Conservation (phyloP, 169 alveolate genomes). For the Cryptosporidium baileyi region DNA sequence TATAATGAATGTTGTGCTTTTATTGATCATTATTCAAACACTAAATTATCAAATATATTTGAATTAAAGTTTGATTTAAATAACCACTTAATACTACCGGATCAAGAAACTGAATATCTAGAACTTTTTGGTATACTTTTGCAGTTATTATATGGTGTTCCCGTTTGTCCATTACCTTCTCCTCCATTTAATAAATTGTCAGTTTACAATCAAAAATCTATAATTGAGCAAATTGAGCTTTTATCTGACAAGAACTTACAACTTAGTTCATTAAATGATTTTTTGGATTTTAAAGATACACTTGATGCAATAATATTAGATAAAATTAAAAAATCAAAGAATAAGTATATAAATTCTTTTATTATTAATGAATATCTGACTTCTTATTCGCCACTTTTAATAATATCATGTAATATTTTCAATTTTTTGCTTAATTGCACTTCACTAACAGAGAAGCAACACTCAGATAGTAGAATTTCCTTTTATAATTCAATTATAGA, state of each 20-base stretch:
- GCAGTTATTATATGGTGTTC: conserved; percentile 56
- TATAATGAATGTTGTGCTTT: background rate
- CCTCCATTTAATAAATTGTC: conserved; percentile 39
- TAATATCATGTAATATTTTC: conserved; percentile 26
- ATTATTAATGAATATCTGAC: conserved; percentile 12
- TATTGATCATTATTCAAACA: too few relatives aligned
- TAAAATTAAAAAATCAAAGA: background rate
- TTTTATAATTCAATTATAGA: conserved; percentile 37
- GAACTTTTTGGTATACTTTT: conserved; percentile 45
- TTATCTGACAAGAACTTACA: background rate
- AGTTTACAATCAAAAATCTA: background rate
- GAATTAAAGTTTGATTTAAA: background rate
- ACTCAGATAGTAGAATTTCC: conserved; percentile 21
- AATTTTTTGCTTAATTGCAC: conserved; percentile 11
- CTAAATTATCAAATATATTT: too few relatives aligned
- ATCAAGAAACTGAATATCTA: conserved; percentile 51
- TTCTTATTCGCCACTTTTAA: conserved; percentile 35
- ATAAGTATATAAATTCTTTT: too few relatives aligned
- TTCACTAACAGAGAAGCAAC: conserved; percentile 56
- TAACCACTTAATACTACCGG: background rate
- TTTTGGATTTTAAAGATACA: background rate
- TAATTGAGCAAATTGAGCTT: background rate
- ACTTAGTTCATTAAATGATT: too few relatives aligned
- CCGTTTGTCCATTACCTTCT: conserved; percentile 60
- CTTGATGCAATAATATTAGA: background rate